A percentile compares a stretch with the other conserved stretches of the same genome.
These are phyloP conservation scores for Penicillium oxalicum DNA, from an alignment of 2,329 filamentous ascomycete genomes.

Conservation along the genomic window DNA sequence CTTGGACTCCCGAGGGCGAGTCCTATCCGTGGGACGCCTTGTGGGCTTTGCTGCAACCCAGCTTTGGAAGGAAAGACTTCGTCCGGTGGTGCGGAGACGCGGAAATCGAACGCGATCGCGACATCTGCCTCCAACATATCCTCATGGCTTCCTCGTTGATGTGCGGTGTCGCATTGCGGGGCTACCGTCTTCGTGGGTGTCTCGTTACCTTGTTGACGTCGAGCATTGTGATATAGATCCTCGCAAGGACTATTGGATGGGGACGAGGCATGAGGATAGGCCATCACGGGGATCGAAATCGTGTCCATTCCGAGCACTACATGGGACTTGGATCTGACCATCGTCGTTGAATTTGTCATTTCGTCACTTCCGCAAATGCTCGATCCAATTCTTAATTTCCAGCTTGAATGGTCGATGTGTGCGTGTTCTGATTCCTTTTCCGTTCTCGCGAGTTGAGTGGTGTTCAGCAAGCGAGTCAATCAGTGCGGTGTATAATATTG, in stretches of 20 bases:
- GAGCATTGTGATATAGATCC: constrained; percentile 15
- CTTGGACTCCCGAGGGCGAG: constrained; percentile 68
- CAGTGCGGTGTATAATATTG: too few species aligned
- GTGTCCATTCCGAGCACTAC: constrained; percentile 20
- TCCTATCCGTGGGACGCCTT: constrained; percentile 54
- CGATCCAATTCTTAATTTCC: background rate
- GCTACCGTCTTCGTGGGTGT: too few species aligned
- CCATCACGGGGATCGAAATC: constrained; percentile 30
- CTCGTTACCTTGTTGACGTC: too few species aligned
- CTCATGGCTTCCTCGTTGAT: constrained; percentile 13
- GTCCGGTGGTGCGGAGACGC: constrained; percentile 23
- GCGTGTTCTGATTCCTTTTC: too few species aligned
- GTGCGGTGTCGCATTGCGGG: constrained; percentile 4
- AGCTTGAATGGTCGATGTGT: too few species aligned
- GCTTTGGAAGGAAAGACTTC: constrained; percentile 17
- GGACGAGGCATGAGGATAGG: constrained; percentile 28
- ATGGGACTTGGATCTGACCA: constrained; percentile 22
- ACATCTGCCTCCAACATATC: constrained; percentile 9
- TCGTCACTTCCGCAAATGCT: constrained; percentile 3
- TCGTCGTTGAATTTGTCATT: constrained; percentile 29
- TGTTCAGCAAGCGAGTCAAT: too few species aligned
- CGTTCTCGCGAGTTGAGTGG: too few species aligned
- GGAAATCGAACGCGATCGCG: constrained; percentile 27
- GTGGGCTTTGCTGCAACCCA: constrained; percentile 15
- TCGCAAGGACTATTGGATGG: constrained; percentile 19